These are phyloP conservation scores for Kuraishia ogatae DNA, from an alignment of 805 yeast genomes.

Conservation along the genomic window DNA sequence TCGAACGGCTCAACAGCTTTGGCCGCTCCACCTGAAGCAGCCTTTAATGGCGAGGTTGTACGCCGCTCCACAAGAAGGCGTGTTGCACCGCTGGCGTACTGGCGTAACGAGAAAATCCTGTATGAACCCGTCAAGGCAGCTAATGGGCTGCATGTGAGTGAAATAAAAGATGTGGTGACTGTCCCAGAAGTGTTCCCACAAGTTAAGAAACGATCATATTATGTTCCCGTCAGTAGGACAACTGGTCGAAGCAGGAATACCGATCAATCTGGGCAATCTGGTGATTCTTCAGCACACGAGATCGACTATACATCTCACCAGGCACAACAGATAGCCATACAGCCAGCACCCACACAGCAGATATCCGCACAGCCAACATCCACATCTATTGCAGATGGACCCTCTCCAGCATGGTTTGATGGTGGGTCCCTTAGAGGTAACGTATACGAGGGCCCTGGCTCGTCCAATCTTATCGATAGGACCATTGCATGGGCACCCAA, in stretches of 20 bases:
- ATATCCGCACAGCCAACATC: no score
- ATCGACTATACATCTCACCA: not conserved
- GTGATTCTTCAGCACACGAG: not conserved
- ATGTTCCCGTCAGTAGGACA: not conserved
- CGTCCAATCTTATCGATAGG: slow-evolving; percentile 32
- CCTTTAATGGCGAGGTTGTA: slow-evolving; percentile 20
- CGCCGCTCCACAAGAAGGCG: slow-evolving; percentile 61
- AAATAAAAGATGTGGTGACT: slow-evolving; percentile 44
- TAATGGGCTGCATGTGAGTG: slow-evolving; percentile 43
- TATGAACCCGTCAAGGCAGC: slow-evolving; percentile 32
- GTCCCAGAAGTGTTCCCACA: not conserved
- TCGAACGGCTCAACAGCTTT: no score
- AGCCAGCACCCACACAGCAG: no score
- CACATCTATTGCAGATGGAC: slow-evolving; percentile 2
- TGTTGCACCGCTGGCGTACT: slow-evolving; percentile 67
- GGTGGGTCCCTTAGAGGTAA: slow-evolving; percentile 31
- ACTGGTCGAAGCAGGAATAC: not conserved
- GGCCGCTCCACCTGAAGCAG: no score
- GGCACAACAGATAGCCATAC: no score
- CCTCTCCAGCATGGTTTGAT: slow-evolving; percentile 46
- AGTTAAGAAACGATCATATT: not conserved
- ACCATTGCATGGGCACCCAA: slow-evolving; percentile 61
- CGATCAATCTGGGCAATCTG: not conserved
- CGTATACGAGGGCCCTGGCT: slow-evolving; percentile 44
- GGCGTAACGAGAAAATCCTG: slow-evolving; percentile 75